Percentiles rank a stretch among this genome's conserved stretches.
Conservation (phyloP, 108 stramenopile genomes). For the Cyclotella distinguenda region DNA sequence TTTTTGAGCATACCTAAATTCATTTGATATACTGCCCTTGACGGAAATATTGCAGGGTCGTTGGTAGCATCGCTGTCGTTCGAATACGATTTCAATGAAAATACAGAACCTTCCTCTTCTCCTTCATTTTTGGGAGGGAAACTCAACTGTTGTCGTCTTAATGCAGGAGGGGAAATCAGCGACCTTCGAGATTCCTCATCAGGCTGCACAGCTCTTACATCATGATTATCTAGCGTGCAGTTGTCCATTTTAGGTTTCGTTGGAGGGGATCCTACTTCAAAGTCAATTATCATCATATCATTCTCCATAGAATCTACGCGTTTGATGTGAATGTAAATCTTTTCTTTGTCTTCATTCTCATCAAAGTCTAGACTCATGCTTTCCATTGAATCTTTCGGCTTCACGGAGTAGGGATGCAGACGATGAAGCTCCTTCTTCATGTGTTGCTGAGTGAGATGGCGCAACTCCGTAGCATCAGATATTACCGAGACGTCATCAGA, state of each 20-base stretch:
- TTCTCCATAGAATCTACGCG: conserved; percentile 39
- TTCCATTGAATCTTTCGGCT: conserved; percentile 48
- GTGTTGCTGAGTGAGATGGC: conserved; percentile 8
- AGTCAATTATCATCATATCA: conserved; percentile 33
- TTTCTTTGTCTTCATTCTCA: not conserved
- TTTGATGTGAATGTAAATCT: conserved; percentile 19
- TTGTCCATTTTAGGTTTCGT: not conserved
- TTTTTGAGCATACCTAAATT: conserved; percentile 18
- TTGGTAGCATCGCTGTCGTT: conserved; percentile 37
- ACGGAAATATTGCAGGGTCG: conserved; percentile 33
- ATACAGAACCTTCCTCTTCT: not conserved
- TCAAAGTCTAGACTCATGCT: conserved; percentile 29
- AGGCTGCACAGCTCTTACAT: not conserved
- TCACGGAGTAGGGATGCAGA: conserved; percentile 23
- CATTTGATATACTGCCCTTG: conserved; percentile 41
- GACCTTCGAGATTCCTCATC: not conserved
- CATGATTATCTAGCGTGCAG: not conserved
- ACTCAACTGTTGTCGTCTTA: conserved; percentile 26
- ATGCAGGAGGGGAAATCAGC: conserved; percentile 30
- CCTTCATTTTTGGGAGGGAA: conserved; percentile 21
- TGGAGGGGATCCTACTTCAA: conserved; percentile 16
- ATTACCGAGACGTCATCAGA: conserved; percentile 41
- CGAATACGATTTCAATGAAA: not conserved
- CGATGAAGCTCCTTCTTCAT: conserved; percentile 5
- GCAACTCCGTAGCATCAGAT: conserved; percentile 39